A percentile compares a stretch with the other conserved stretches of the same genome.
phyloP scores from a whole-genome alignment of 345 rosid genomes.

The Eucalyptus brandiana region DNA sequence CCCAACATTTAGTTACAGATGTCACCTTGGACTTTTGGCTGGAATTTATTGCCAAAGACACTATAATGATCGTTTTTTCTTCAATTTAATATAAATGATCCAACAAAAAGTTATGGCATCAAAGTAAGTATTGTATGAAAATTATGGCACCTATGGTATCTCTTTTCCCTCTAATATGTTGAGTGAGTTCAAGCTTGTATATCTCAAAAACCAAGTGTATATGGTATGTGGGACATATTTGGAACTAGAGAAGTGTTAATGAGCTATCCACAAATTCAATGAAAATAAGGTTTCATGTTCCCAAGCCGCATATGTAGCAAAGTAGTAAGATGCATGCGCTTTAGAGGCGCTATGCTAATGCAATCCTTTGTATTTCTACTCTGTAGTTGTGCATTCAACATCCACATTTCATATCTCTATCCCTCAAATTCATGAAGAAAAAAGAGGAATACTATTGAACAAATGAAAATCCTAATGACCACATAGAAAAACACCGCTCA shows the following conservation, averaged over 20 bases:
- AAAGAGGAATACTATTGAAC: not conserved
- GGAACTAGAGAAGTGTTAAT: not conserved
- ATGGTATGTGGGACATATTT: not conserved
- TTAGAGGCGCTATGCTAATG: not conserved
- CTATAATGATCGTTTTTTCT: not conserved
- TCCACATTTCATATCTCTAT: not conserved
- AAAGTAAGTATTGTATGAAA: no score
- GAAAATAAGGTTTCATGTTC: not conserved
- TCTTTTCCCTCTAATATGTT: not conserved
- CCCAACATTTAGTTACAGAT: not conserved
- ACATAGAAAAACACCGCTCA: not conserved
- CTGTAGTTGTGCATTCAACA: not conserved
- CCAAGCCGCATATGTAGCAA: not conserved
- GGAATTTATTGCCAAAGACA: no score
- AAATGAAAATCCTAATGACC: not conserved
- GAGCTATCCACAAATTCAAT: not conserved
- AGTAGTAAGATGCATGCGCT: not conserved
- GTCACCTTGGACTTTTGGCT: not conserved
- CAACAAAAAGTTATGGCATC: not conserved
- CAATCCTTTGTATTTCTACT: not conserved
- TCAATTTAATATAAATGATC: not conserved
- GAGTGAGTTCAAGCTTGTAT: not conserved
- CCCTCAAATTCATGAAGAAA: not conserved
- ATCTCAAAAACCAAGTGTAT: not conserved
- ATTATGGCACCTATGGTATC: rapidly evolving